Percentiles rank a stretch among this genome's conserved stretches.
phyloP scores from a whole-genome alignment of 1,284 basidiomycete genomes.

The Sutorius eximius region DNA sequence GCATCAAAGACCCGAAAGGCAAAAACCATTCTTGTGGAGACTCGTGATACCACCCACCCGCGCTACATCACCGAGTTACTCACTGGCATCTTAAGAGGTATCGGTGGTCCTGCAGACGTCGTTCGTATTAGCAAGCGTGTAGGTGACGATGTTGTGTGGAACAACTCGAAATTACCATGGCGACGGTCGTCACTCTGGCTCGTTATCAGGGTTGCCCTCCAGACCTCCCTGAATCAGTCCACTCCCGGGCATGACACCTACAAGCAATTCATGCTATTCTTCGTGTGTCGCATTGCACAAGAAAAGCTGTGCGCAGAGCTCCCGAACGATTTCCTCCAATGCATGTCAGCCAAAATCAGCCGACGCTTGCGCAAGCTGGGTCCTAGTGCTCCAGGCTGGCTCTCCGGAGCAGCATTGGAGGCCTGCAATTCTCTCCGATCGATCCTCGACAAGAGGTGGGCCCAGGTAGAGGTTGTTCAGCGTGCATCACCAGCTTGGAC shows the following conservation, averaged over 20 bases:
- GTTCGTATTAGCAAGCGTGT: conserved; percentile 35
- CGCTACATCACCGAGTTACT: conserved; percentile 39
- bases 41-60: conserved; percentile 32
- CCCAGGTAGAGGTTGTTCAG: conserved; percentile 9
- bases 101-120: conserved; percentile 22
- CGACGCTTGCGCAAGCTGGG: conserved; percentile 39
- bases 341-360: conserved; percentile 34
- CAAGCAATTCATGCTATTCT: conserved; percentile 47
- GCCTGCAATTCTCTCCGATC: conserved; percentile 1
- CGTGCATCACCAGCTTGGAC: conserved; percentile 21
- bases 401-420: not conserved
- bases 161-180: conserved; percentile 33
- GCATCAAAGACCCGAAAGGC: not conserved
- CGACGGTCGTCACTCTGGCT: conserved; percentile 42
- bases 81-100: conserved; percentile 34
- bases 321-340: conserved; percentile 32
- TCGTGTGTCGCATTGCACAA: conserved; percentile 36
- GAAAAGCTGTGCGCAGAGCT: conserved; percentile 18
- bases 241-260: conserved; percentile 35
- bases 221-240: conserved; percentile 37
- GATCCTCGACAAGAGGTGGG: conserved; percentile 14
- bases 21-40: conserved; percentile 18
- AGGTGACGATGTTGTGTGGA: conserved; percentile 34
- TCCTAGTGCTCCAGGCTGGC: conserved; percentile 4
- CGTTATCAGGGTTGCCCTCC: conserved; percentile 38